Evolutionary conservation across 768 basidiomycete species (phyloP).

Genomic region (Lactarius psammicola): DNA sequence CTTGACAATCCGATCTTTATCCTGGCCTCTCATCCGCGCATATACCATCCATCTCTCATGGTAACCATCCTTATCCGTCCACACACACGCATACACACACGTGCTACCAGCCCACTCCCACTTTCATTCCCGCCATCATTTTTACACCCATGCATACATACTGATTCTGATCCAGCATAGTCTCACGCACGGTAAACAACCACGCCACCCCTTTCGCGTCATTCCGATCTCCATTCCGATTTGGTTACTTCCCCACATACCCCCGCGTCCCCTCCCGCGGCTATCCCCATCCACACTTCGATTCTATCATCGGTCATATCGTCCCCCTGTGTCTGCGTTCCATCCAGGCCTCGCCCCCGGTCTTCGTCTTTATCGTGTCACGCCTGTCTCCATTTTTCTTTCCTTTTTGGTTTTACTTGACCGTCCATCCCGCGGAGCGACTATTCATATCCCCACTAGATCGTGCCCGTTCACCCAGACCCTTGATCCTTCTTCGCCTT

Average conservation of each 20-base stretch:
- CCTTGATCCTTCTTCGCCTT: not conserved
- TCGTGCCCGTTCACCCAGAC: not conserved
- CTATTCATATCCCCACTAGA: conserved; percentile 9
- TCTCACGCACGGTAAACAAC: conserved; percentile 1
- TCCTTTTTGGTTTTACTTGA: not conserved
- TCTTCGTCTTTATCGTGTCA: conserved; percentile 5
- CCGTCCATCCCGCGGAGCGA: conserved; percentile 7
- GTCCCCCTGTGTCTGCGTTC: not conserved
- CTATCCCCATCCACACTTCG: conserved; percentile 10
- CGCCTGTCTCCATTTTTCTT: not conserved
- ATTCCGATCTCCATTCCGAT: conserved; percentile 22
- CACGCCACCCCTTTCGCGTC: conserved; percentile 9
- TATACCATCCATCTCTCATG: not conserved
- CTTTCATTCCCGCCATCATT: conserved; percentile 12
- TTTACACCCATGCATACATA: not conserved
- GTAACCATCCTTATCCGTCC: not conserved
- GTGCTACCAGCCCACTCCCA: conserved; percentile 9
- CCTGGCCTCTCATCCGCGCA: not conserved
- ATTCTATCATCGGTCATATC: conserved; percentile 7
- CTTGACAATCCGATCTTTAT: not conserved
- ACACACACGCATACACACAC: not conserved
- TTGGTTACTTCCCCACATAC: conserved; percentile 26
- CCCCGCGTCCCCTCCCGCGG: conserved; percentile 24
- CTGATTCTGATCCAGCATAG: conserved; percentile 3
- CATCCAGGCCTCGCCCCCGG: conserved; percentile 12